phyloP scores from a whole-genome alignment of 257 asterid genomes.

The Penstemon newberryi region DNA sequence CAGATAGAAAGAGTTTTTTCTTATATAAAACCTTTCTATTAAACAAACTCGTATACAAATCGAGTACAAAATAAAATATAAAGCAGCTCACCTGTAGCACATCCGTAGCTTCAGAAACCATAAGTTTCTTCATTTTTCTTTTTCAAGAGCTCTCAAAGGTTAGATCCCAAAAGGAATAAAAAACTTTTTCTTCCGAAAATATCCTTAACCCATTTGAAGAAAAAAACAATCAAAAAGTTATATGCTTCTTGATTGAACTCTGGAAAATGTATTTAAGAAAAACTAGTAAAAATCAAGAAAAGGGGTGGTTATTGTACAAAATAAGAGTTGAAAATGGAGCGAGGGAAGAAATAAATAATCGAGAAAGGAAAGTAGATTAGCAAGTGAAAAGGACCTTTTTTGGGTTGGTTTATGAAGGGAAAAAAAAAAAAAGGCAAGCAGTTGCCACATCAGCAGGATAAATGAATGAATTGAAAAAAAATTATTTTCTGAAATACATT shows the following conservation, averaged over 20 bases:
- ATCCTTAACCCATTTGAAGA: conserved; percentile 5
- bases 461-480: too few relatives aligned
- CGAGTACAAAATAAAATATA: conserved; percentile 3
- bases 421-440: background rate
- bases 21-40: background rate
- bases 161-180: background rate
- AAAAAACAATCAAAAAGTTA: background rate
- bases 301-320: conserved; percentile 4
- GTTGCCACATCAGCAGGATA: conserved; percentile 29
- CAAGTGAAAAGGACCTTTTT: too few relatives aligned
- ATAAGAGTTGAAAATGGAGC: conserved; percentile 21
- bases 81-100: conserved; percentile 39
- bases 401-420: background rate
- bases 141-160: conserved; percentile 8
- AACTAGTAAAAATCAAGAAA: conserved; percentile 21
- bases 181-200: background rate
- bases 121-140: conserved; percentile 24
- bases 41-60: conserved; percentile 3
- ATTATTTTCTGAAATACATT: too few relatives aligned
- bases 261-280: conserved; percentile 14
- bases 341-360: conserved; percentile 22
- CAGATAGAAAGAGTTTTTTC: background rate
- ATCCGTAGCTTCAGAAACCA: conserved; percentile 46
- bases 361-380: conserved; percentile 7
- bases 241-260: conserved; percentile 23